Conservation (phyloP, 352 stramenopile species). For the Globisporangium takayamanum region DNA sequence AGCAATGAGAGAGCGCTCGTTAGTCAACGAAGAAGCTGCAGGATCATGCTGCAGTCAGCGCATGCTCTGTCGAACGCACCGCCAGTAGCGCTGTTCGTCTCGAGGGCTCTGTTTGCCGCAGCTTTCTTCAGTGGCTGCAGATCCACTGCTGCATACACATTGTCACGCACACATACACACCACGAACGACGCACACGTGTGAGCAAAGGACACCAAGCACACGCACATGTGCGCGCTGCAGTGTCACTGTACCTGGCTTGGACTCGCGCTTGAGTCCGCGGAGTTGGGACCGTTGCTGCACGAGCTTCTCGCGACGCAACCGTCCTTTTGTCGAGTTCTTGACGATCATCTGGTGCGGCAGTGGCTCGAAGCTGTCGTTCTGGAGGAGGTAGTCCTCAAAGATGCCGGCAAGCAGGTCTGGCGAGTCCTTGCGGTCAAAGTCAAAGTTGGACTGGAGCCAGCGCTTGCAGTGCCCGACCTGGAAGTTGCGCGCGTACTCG, state of each 20-base stretch:
- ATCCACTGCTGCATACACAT: neutral
- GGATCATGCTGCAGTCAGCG: neutral
- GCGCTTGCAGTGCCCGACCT: conserved; percentile 35
- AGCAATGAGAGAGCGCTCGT: neutral
- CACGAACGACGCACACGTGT: neutral
- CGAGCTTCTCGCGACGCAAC: conserved; percentile 24
- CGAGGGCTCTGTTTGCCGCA: neutral
- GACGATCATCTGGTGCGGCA: conserved; percentile 44
- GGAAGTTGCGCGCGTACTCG: conserved; percentile 32
- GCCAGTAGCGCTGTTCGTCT: neutral
- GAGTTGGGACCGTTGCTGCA: conserved; percentile 18
- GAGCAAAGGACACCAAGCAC: neutral
- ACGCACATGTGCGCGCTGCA: too few species aligned
- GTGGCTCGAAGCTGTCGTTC: conserved; percentile 33
- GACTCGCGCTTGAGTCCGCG: conserved; percentile 20
- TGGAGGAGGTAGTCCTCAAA: conserved; percentile 52
- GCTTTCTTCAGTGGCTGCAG: conserved; percentile 1
- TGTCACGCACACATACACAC: neutral
- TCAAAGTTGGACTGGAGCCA: conserved; percentile 48
- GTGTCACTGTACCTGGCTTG: conserved; percentile 4
- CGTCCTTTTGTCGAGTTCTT: conserved; percentile 40
- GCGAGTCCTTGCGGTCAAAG: conserved; percentile 48
- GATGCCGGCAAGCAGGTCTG: conserved; percentile 36
- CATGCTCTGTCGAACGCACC: neutral
- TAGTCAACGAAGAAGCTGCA: neutral